A percentile compares a stretch with the other conserved stretches of the same genome.
Conservation (phyloP, 2,329 filamentous ascomycete genomes). For the Penicillium griseofulvum region DNA sequence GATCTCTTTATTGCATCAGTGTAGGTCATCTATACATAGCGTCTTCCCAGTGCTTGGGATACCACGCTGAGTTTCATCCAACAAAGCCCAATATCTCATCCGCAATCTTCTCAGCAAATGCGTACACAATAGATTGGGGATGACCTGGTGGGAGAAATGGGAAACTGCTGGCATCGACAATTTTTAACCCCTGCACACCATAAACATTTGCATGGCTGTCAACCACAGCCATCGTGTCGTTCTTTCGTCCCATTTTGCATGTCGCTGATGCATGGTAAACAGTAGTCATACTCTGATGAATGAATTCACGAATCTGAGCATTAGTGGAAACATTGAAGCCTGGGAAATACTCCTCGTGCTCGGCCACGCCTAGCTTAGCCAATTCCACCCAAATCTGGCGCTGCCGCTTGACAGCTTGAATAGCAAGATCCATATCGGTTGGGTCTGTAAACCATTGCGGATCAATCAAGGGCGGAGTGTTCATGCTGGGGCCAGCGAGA, state of each 20-base stretch:
- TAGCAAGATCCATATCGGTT: slow-evolving; percentile 43
- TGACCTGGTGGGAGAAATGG: slow-evolving; percentile 39
- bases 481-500: slow-evolving; percentile 15
- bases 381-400: slow-evolving; percentile 35
- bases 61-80: background rate
- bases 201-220: slow-evolving; percentile 32
- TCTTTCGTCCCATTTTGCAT: slow-evolving; percentile 38
- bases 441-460: slow-evolving; percentile 15
- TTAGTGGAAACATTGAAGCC: slow-evolving; percentile 41
- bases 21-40: background rate
- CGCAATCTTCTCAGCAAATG: slow-evolving; percentile 41
- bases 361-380: slow-evolving; percentile 17
- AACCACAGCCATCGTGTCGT: slow-evolving; percentile 35
- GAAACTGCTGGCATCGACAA: slow-evolving; percentile 37
- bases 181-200: slow-evolving; percentile 31
- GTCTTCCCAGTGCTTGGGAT: background rate
- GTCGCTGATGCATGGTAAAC: slow-evolving; percentile 37
- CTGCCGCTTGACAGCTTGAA: slow-evolving; percentile 43
- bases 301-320: slow-evolving; percentile 38
- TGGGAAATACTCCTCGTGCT: slow-evolving; percentile 35
- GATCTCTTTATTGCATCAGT: background rate
- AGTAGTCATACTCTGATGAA: slow-evolving; percentile 26
- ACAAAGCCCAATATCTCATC: slow-evolving; percentile 9
- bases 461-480: slow-evolving; percentile 15
- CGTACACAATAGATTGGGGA: slow-evolving; percentile 38